Percentiles rank a stretch among this genome's conserved stretches.
phyloP scores from a whole-genome alignment of 306 rosid genomes.

The Medicago truncatula region MtrunA17r5.0-ANR NC_053045.1:63361001-63361500 shows the following conservation, averaged over 20 bases:
- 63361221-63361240: background rate
- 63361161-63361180: background rate
- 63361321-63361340: conserved; percentile 37
- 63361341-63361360: conserved; percentile 18
- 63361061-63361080: too few relatives aligned
- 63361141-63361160: background rate
- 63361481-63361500: conserved; percentile 46
- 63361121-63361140: conserved; percentile 7
- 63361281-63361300: conserved; percentile 37
- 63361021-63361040: background rate
- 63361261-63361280: conserved; percentile 43
- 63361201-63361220: background rate
- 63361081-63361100: background rate
- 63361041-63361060: too few relatives aligned
- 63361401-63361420: conserved; percentile 24
- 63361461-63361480: background rate
- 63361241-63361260: conserved; percentile 39
- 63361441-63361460: background rate
- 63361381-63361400: conserved; percentile 39
- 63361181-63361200: background rate
- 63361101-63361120: background rate
- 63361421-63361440: conserved; percentile 19
- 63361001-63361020: too few relatives aligned
- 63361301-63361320: conserved; percentile 28
- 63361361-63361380: conserved; percentile 32